These are phyloP conservation scores for Camellia lanceoleosa DNA, from an alignment of 148 eudicot genomes.

Conservation along the genomic window DNA sequence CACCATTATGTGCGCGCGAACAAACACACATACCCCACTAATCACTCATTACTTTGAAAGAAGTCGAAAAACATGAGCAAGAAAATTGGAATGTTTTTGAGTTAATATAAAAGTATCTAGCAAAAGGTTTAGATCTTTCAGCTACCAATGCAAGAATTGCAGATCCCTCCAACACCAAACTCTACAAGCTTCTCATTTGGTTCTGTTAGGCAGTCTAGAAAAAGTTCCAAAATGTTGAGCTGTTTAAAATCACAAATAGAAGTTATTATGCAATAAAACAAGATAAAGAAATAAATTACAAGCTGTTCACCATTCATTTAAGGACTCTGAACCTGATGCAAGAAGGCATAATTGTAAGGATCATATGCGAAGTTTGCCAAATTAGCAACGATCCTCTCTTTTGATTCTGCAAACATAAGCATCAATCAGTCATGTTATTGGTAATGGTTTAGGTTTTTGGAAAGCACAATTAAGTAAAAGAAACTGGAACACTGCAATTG, in stretches of 20 bases:
- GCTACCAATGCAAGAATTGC: slow-evolving; percentile 66
- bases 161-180: slow-evolving; percentile 75
- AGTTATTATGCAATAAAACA: not conserved
- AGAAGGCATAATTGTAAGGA: slow-evolving; percentile 46
- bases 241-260: slow-evolving; percentile 25
- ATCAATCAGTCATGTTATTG: not conserved
- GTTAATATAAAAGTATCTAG: not conserved
- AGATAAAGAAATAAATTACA: not conserved
- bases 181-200: slow-evolving; percentile 73
- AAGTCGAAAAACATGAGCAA: not conserved
- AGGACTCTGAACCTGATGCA: slow-evolving; percentile 31
- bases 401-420: slow-evolving; percentile 20
- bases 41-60: not conserved
- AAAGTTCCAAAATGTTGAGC: slow-evolving; percentile 89
- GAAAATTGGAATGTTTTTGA: not conserved
- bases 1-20: not conserved
- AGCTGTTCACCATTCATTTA: not conserved
- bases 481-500: not conserved
- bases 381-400: slow-evolving; percentile 45
- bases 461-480: not conserved
- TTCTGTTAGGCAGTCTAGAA: slow-evolving; percentile 85
- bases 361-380: slow-evolving; percentile 62
- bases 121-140: slow-evolving; percentile 25
- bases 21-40: not conserved
- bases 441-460: not conserved